Percentiles rank a stretch among this genome's conserved stretches.
These are phyloP conservation scores for Phytophthora ohioensis DNA, from an alignment of 352 stramenopile genomes.

Conservation along the genomic window DNA sequence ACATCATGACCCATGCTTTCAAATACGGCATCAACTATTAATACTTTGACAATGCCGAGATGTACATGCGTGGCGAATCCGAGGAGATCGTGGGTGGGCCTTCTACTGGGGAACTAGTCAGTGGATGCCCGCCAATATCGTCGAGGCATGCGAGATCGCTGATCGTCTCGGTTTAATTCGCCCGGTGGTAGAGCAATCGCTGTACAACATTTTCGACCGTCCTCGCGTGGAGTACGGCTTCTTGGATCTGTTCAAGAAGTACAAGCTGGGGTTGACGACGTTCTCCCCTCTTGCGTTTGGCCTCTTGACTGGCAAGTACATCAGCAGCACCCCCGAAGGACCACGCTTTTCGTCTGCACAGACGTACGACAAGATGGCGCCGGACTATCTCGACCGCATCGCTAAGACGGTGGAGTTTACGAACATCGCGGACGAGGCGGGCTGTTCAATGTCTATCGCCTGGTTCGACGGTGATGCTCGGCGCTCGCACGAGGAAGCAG, in stretches of 20 bases:
- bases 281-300: constrained; percentile 58
- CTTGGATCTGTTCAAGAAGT: constrained; percentile 57
- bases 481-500: constrained; percentile 55
- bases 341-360: constrained; percentile 38
- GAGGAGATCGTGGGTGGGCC: constrained; percentile 47
- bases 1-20: constrained; percentile 45
- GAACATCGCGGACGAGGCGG: constrained; percentile 51
- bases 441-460: constrained; percentile 32
- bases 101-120: constrained; percentile 52
- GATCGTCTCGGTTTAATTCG: constrained; percentile 41
- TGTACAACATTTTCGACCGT: constrained; percentile 80
- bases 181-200: constrained; percentile 56
- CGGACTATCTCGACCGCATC: constrained; percentile 40
- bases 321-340: constrained; percentile 27
- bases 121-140: constrained; percentile 65
- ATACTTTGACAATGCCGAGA: constrained; percentile 47
- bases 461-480: constrained; percentile 59
- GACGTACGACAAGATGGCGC: constrained; percentile 37
- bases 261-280: constrained; percentile 63
- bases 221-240: constrained; percentile 65
- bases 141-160: constrained; percentile 49
- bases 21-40: constrained; percentile 58
- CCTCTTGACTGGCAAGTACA: constrained; percentile 70
- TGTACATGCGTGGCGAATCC: constrained; percentile 42
- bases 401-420: constrained; percentile 43